Evolutionary conservation across 2,329 filamentous ascomycete species (phyloP).

Genomic region (Myriangium duriaei): DNA sequence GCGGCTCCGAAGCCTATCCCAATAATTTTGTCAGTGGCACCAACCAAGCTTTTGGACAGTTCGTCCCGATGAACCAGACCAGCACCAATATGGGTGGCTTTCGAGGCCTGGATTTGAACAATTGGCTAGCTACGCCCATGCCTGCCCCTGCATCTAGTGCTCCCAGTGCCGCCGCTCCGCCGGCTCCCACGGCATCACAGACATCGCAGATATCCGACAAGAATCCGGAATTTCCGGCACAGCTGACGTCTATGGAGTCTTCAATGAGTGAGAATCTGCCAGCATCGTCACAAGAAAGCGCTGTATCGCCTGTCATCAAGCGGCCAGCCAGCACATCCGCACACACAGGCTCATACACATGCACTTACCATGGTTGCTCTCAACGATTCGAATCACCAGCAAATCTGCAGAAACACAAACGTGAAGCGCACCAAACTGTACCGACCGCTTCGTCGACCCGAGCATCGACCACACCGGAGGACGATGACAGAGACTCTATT

Average conservation of each 20-base stretch:
- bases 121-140: constrained; percentile 15
- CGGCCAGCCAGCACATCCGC: constrained; percentile 55
- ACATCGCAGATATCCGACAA: constrained; percentile 20
- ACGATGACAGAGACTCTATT: constrained; percentile 15
- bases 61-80: constrained; percentile 16
- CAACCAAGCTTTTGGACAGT: constrained; percentile 32
- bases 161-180: constrained; percentile 14
- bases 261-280: constrained; percentile 42
- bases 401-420: constrained; percentile 87
- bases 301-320: constrained; percentile 21
- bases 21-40: constrained; percentile 31
- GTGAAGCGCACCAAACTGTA: constrained; percentile 70
- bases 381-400: constrained; percentile 78
- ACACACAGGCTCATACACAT: constrained; percentile 84
- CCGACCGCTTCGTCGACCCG: constrained; percentile 24
- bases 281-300: constrained; percentile 28
- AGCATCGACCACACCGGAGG: constrained; percentile 12
- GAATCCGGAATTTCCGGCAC: constrained; percentile 44
- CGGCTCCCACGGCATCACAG: constrained; percentile 19
- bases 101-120: constrained; percentile 23
- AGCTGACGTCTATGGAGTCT: constrained; percentile 50
- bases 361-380: constrained; percentile 85
- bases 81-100: constrained; percentile 11
- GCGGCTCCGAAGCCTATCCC: constrained; percentile 29
- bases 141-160: constrained; percentile 14